Base-by-base conservation (phyloP, 495 filamentous ascomycete genomes). In the Aspergillus asperescens region DNA sequence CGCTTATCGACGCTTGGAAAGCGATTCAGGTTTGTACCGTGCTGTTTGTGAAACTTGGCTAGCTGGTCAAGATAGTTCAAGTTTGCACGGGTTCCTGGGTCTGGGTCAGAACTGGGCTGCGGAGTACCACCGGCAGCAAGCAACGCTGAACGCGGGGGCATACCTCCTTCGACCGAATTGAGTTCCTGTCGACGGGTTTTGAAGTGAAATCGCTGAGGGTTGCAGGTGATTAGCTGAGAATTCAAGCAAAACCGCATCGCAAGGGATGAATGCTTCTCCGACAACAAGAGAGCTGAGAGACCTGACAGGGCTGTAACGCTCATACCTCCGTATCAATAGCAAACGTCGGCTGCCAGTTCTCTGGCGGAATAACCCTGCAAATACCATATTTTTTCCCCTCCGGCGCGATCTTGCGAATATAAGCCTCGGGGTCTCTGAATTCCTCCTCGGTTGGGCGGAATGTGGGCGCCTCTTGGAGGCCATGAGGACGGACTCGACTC, bases 151-250 rank as follows among this genome's bases (percentile, higher is more conserved):
- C 42, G 59, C 57, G 65, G 58, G 62, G 59, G 75, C 86, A 80
- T 84, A 93, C 91, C 91, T 80, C 93, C 93, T 85, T 99, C 93
- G 44, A 96, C 89, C 13, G 91, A 96, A 66, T 97, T 99, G 42
- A 99, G 80, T 65, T 99, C 93, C 71, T 97, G 94, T 66, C 91
- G 89, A 67, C 93, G 81, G 6, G 93, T 99, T 49, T 89, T 84
- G 69, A 99, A 99, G 66, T 96, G 93, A 63, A 99, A 99, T 65
- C 83, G 83, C 93, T 97, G 51, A 15, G 23, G 37, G 16, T 32
- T 12, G 39, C 13, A 19, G 8, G 28, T 37, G 12, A 40, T 62
- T 47, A 64, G 57, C 48, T 37, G 5, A 12, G 9, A 47, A 29
- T 29, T 22, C 18, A 47, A 23, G 44, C 13, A 15, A 10, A 35